Conservation (phyloP, 768 basidiomycete genomes). For the Rhodotorula taiwanensis region DNA sequence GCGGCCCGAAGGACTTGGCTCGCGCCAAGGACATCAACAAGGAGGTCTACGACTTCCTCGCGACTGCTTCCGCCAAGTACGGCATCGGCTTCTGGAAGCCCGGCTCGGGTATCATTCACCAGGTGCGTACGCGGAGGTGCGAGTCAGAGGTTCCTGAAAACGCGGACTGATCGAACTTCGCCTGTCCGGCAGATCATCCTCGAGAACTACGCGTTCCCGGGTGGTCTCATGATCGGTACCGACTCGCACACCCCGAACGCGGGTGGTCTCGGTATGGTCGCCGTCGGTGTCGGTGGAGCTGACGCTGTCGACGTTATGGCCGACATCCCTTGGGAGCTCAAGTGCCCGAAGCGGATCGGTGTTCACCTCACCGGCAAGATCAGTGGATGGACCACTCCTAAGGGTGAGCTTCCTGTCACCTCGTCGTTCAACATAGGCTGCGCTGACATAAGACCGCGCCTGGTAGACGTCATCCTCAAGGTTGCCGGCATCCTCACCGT, state of each 20-base stretch:
- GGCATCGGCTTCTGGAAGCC: conserved; percentile 99
- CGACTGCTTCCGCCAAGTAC: conserved; percentile 86
- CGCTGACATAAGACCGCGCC: conserved; percentile 56
- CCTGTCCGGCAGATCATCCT: conserved; percentile 99
- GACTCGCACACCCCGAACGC: conserved; percentile 99
- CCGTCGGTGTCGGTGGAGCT: conserved; percentile 98
- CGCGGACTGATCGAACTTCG: too few species aligned
- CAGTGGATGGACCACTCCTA: conserved; percentile 92
- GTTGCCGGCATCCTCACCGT: conserved; percentile 98
- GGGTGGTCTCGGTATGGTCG: conserved; percentile 98
- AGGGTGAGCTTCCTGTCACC: conserved; percentile 56
- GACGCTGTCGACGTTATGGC: conserved; percentile 99
- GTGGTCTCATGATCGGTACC: conserved; percentile 98
- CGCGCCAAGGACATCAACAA: conserved; percentile 89
- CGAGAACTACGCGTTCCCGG: conserved; percentile 99
- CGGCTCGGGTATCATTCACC: conserved; percentile 86
- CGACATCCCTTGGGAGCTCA: conserved; percentile 94
- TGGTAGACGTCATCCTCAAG: conserved; percentile 89
- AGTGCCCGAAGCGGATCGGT: conserved; percentile 98
- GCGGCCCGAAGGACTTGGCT: conserved; percentile 85
- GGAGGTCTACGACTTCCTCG: conserved; percentile 99
- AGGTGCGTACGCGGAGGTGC: conserved; percentile 15
- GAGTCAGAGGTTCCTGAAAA: too few species aligned
- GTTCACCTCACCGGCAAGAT: conserved; percentile 94
- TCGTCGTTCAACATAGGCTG: neutral